Percentiles rank a stretch among this genome's conserved stretches.
These are phyloP conservation scores for Graphium sp. DNA, from an alignment of 2,329 filamentous ascomycete species.

Conservation along the genomic window DNA sequence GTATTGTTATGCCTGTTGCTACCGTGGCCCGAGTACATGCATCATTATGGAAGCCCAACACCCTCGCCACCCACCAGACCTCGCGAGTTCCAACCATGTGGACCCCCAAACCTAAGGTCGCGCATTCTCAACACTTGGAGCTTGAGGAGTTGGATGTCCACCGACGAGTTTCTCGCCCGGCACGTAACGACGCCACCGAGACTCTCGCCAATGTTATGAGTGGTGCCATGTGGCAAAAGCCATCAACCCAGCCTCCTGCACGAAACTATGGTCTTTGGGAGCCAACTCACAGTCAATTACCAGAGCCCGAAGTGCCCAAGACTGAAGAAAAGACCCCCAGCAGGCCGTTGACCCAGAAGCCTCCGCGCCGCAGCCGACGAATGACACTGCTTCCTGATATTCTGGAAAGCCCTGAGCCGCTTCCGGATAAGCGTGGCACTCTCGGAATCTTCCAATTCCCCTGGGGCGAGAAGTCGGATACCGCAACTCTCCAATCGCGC, in stretches of 20 bases:
- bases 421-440: conserved; percentile 39
- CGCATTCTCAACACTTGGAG: no score
- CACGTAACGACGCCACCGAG: no score
- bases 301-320: no score
- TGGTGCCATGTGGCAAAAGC: conserved; percentile 19
- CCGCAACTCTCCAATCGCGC: conserved; percentile 23
- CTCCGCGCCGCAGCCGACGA: conserved; percentile 35
- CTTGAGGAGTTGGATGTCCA: no score
- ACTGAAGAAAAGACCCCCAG: conserved; percentile 11
- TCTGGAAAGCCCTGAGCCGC: conserved; percentile 40
- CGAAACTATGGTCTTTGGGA: conserved; percentile 14
- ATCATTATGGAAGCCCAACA: no score
- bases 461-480: conserved; percentile 47
- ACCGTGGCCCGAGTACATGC: no score
- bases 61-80: no score
- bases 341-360: conserved; percentile 32
- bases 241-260: conserved; percentile 7
- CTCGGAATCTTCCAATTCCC: conserved; percentile 50
- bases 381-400: conserved; percentile 47
- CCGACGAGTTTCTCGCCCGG: no score
- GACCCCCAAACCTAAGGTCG: no score
- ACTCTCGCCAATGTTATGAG: conserved; percentile 18
- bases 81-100: no score
- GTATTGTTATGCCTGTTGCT: no score
- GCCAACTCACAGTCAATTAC: not conserved